Percentiles rank a stretch among this genome's conserved stretches.
These are phyloP conservation scores for Tetrastigma voinierianum DNA, from an alignment of 164 flowering plant genomes.

Conservation along the genomic window DNA sequence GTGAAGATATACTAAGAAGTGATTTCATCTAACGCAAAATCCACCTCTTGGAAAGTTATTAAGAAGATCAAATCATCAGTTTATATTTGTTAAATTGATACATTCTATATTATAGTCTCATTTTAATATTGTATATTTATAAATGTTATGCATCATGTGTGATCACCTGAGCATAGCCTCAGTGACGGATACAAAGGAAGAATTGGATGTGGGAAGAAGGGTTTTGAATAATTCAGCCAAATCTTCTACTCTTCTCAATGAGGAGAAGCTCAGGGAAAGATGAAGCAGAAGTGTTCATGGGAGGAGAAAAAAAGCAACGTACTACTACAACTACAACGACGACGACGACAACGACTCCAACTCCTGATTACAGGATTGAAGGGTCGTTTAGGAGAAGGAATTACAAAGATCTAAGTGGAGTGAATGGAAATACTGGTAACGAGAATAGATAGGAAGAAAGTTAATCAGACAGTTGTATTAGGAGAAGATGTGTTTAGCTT, in stretches of 20 bases:
- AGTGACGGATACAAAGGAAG: slow-evolving; percentile 55
- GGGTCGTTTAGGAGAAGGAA: slow-evolving; percentile 46
- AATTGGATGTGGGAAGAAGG: slow-evolving; percentile 6
- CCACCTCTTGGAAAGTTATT: too few species aligned
- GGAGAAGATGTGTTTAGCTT: slow-evolving; percentile 55
- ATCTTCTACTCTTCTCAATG: slow-evolving; percentile 44
- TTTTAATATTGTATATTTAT: not conserved
- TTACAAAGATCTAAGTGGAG: slow-evolving; percentile 40
- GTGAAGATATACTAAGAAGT: too few species aligned
- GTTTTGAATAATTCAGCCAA: slow-evolving; percentile 3
- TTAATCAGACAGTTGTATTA: slow-evolving; percentile 37
- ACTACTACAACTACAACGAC: too few species aligned
- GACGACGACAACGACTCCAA: too few species aligned
- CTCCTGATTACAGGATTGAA: slow-evolving; percentile 37
- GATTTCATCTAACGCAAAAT: too few species aligned
- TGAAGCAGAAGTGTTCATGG: slow-evolving; percentile 37
- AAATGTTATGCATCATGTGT: not conserved
- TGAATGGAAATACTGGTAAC: slow-evolving; percentile 39
- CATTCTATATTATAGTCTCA: too few species aligned
- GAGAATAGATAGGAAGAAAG: slow-evolving; percentile 52
- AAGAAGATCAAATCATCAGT: too few species aligned
- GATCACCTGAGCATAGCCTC: slow-evolving; percentile 45
- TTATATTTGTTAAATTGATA: too few species aligned
- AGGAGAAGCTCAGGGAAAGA: slow-evolving; percentile 27
- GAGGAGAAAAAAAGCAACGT: not conserved